Percentiles rank a stretch among this genome's conserved stretches.
Conservation (phyloP, 495 filamentous ascomycete genomes). For the Xylaria sp. region DNA sequence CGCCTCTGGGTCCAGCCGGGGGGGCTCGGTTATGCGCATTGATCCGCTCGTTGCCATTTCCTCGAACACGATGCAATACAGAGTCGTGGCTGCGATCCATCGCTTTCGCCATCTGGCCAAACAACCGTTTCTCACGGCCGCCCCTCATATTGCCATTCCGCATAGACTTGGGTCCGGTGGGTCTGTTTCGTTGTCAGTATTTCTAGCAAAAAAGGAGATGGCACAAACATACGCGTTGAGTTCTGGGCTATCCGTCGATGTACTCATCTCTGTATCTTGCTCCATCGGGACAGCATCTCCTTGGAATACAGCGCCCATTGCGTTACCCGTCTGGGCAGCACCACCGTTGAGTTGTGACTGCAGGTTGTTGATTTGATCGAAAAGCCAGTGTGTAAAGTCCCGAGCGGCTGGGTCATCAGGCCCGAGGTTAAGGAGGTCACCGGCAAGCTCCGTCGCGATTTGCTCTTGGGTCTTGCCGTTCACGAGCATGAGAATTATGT, state of each 20-base stretch:
- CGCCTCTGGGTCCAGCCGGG: slow-evolving; percentile 72
- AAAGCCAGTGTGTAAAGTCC: slow-evolving; percentile 90
- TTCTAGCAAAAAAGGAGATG: background rate
- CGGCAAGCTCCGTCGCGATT: slow-evolving; percentile 86
- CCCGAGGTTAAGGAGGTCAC: slow-evolving; percentile 82
- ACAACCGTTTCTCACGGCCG: slow-evolving; percentile 74
- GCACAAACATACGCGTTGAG: slow-evolving; percentile 71
- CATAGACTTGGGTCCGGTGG: slow-evolving; percentile 96
- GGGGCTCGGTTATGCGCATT: slow-evolving; percentile 74
- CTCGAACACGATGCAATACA: slow-evolving; percentile 81
- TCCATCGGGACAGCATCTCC: slow-evolving; percentile 41
- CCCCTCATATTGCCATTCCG: slow-evolving; percentile 64
- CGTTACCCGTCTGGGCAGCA: slow-evolving; percentile 31
- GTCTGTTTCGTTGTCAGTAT: slow-evolving; percentile 61
- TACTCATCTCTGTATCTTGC: slow-evolving; percentile 73
- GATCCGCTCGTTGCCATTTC: slow-evolving; percentile 77
- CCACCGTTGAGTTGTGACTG: slow-evolving; percentile 66
- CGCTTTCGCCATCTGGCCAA: slow-evolving; percentile 86
- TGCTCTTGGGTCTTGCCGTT: slow-evolving; percentile 92
- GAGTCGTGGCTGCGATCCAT: slow-evolving; percentile 79
- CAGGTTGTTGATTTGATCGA: slow-evolving; percentile 77
- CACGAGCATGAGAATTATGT: slow-evolving; percentile 94
- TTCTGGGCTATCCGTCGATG: slow-evolving; percentile 50
- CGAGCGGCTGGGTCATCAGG: slow-evolving; percentile 82
- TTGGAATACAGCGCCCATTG: slow-evolving; percentile 27